Evolutionary conservation across 2,329 filamentous ascomycete species (phyloP), one percentile per base, ranked within the genome.

Genomic region (Malbranchea zuffiana): DNA sequence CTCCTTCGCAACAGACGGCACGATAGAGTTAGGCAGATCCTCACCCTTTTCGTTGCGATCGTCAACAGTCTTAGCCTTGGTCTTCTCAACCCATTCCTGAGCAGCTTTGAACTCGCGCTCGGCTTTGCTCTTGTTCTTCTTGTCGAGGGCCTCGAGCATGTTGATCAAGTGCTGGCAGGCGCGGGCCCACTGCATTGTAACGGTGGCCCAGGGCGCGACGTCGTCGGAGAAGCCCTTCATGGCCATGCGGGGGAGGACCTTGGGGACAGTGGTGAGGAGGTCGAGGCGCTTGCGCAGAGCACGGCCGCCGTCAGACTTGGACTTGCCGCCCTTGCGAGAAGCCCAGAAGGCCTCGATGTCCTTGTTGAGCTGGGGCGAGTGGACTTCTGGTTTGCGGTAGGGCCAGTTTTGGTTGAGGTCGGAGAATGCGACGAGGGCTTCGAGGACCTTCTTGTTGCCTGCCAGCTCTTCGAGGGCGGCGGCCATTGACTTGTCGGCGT

Each of bases 341-440:
- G 32, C 38, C 46, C 46, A 48, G 33, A 48, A 48, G 3, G 40
- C 44, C 5, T 18, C 33, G 8, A 48, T 45, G 16, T 48, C 46
- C 15, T 40, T 40, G 32, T 38, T 40, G 5, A 48, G 40, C 35
- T 34, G 11, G 11, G 46, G 44, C 10, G 42, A 41, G 13, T 42
- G 24, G n/a, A 47, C 38, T 17, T 43, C 34, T 1, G 44, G 42
- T 3, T 15, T 32, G 26, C 44, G 44, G 27, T 48, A 48, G n/a
- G 46, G 44, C 46, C 46, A 48, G 31, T 45, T 45, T 12, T 48
- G 46, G 37, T 47, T 47, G 23, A 48, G 41, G 11, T 48, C 46
- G 12, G 36, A 35, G 31, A 48, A 47, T 4, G 46, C 44, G 17
- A 48, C 23, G 15, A 48, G 26, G 1, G 44, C 46, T 4, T 47